Base-by-base conservation (phyloP, 2,329 filamentous ascomycete species). In the Epicoccum nigrum region DNA sequence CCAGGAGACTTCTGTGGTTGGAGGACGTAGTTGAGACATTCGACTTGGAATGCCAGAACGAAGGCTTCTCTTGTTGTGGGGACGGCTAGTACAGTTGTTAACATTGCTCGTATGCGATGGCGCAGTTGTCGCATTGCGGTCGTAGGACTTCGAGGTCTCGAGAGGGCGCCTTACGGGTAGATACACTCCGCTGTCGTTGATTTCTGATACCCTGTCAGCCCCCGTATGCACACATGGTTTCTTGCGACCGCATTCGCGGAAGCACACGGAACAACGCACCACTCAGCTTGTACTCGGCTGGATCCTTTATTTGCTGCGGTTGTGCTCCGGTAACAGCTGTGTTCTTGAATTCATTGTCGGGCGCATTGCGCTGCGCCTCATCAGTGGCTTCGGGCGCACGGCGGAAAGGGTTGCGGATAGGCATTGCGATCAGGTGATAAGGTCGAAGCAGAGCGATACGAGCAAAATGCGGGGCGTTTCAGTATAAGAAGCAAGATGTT, bases 131-230 rank as follows among this genome's bases (percentile, higher is more conserved):
- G 45, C 50, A 38, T 33, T 45, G 51, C 38, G 28, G 32, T 21
- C 11, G 21, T 32, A 15, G 25, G n/a, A 25, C 38, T 45, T 35
- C 32, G 31, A n/a, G 35, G 43, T 20, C 17, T 12, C 5, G 15
- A 27, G 33, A 40, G 53, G 38, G 32, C 23, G 30, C 65, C 84
- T 76, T 86, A 94, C 91, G 64, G 93, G 93, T 62, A 97, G 84
- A 77, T 96, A 97, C 56, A 96, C 89, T 61, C 93, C 93, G 73
- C 89, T 95, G 75, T 96, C 92, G 71, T 96, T 95, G 73, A 97
- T 94, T 60, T 97, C 93, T 97, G 72, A 63, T 37, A 56, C 44
- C 28, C 54, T 38, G 59, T 70, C 58, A 72, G 68, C 63, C 57
- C 68, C 60, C 21, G 48, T 52, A 32, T 32, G 43, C 25, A 31